These are phyloP conservation scores for Neurospora sp. DNA, from an alignment of 495 filamentous ascomycete genomes.

Conservation along the genomic window DNA sequence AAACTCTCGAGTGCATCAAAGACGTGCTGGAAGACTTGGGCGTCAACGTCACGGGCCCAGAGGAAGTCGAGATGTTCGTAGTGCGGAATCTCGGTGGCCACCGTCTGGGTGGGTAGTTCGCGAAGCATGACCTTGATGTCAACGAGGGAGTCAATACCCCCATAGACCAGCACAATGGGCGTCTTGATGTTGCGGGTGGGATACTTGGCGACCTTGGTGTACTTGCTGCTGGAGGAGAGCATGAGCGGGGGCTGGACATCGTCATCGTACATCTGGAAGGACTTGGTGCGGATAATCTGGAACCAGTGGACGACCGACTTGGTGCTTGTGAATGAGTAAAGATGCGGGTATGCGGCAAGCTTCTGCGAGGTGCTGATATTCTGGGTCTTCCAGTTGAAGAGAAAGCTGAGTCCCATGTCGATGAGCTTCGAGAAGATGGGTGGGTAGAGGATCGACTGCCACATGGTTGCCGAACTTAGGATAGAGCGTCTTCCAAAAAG, in stretches of 20 bases:
- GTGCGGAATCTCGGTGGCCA: slow-evolving; percentile 73
- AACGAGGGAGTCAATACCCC: slow-evolving; percentile 88
- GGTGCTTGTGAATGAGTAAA: slow-evolving; percentile 92
- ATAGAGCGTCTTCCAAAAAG: slow-evolving; percentile 94
- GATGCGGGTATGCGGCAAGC: slow-evolving; percentile 89
- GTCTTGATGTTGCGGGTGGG: slow-evolving; percentile 96
- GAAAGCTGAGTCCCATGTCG: slow-evolving; percentile 65
- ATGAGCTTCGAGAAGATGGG: slow-evolving; percentile 88
- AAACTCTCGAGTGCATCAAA: slow-evolving; percentile 75
- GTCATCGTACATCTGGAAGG: slow-evolving; percentile 97
- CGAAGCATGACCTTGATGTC: slow-evolving; percentile 87
- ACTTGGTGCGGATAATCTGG: slow-evolving; percentile 91
- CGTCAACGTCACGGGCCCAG: slow-evolving; percentile 81
- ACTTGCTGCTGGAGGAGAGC: slow-evolving; percentile 36
- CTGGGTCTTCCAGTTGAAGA: slow-evolving; percentile 82
- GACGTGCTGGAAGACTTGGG: slow-evolving; percentile 81
- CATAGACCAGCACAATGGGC: slow-evolving; percentile 86
- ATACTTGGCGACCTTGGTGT: slow-evolving; percentile 84
- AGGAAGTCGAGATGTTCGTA: slow-evolving; percentile 97
- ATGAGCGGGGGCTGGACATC: slow-evolving; percentile 54
- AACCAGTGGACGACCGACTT: slow-evolving; percentile 98
- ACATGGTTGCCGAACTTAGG: slow-evolving; percentile 88
- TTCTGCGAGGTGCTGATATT: slow-evolving; percentile 88
- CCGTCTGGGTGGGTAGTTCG: slow-evolving; percentile 73
- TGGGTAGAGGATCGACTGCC: slow-evolving; percentile 91